These are phyloP conservation scores for Solanum phureja DNA, from an alignment of 257 asterid genomes.

Conservation along the genomic window DNA sequence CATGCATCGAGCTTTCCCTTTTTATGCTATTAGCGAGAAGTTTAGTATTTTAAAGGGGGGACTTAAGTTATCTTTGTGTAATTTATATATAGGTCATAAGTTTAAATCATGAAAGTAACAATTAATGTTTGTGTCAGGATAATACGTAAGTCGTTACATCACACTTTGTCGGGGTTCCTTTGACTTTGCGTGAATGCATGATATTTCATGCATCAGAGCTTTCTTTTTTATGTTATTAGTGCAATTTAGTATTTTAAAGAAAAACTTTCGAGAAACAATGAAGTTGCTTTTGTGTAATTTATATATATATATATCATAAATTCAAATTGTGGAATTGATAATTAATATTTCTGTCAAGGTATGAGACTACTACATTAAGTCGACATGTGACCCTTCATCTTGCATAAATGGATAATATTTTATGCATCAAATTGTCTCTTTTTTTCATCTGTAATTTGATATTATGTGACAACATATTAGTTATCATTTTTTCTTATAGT, in stretches of 20 bases:
- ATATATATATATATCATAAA: background rate
- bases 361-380: background rate
- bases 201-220: background rate
- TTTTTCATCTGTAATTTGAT: background rate
- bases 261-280: background rate
- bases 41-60: background rate
- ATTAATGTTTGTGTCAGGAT: background rate
- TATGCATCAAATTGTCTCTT: background rate
- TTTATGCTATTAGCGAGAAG: too few species aligned
- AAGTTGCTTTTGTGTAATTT: background rate
- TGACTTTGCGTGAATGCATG: background rate
- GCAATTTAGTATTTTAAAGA: background rate
- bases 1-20: too few species aligned
- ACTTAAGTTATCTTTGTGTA: background rate
- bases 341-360: background rate
- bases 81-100: background rate
- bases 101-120: background rate
- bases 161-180: background rate
- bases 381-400: accelerated
- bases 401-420: background rate
- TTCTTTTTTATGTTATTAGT: background rate
- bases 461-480: background rate
- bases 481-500: background rate
- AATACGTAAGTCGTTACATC: background rate
- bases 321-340: background rate